phyloP scores from a whole-genome alignment of 2,329 filamentous ascomycete genomes.

The Epichloe hybrida region DNA sequence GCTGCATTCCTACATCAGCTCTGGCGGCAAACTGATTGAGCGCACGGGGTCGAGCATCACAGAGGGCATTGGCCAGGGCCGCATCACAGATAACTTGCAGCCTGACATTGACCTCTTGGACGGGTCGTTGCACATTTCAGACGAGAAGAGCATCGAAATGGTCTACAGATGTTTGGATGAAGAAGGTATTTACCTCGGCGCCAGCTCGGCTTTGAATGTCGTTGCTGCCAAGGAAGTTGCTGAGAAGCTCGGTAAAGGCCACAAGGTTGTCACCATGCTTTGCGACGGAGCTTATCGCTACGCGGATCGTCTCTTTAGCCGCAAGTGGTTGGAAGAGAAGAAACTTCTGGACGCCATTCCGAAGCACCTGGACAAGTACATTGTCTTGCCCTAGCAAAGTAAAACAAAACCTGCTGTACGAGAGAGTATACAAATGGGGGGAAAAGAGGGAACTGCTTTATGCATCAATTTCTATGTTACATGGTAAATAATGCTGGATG shows the following conservation, averaged over 20 bases:
- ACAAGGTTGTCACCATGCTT: slow-evolving; percentile 85
- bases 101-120: slow-evolving; percentile 77
- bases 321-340: slow-evolving; percentile 82
- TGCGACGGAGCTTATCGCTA: slow-evolving; percentile 95
- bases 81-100: slow-evolving; percentile 82
- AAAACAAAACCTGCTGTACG: slow-evolving; percentile 12
- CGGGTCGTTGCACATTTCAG: slow-evolving; percentile 69
- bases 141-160: slow-evolving; percentile 95
- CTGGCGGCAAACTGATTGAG: slow-evolving; percentile 72
- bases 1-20: slow-evolving; percentile 80
- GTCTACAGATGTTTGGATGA: slow-evolving; percentile 93
- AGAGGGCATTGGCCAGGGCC: slow-evolving; percentile 92
- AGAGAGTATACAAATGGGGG: not conserved
- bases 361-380: slow-evolving; percentile 79
- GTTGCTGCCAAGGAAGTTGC: slow-evolving; percentile 91
- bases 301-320: slow-evolving; percentile 83
- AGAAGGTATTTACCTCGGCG: slow-evolving; percentile 88
- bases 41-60: slow-evolving; percentile 80
- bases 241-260: slow-evolving; percentile 72
- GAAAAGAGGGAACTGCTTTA: slow-evolving; percentile 9
- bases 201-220: slow-evolving; percentile 87
- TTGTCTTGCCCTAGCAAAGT: slow-evolving; percentile 59
- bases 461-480: slow-evolving; percentile 8
- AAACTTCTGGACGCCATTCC: slow-evolving; percentile 70
- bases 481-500: not conserved